A percentile compares a stretch with the other conserved stretches of the same genome.
These are phyloP conservation scores for Mucor lusitanicus DNA, from an alignment of 371 early-diverging fungal genomes.

Conservation along the genomic window DNA sequence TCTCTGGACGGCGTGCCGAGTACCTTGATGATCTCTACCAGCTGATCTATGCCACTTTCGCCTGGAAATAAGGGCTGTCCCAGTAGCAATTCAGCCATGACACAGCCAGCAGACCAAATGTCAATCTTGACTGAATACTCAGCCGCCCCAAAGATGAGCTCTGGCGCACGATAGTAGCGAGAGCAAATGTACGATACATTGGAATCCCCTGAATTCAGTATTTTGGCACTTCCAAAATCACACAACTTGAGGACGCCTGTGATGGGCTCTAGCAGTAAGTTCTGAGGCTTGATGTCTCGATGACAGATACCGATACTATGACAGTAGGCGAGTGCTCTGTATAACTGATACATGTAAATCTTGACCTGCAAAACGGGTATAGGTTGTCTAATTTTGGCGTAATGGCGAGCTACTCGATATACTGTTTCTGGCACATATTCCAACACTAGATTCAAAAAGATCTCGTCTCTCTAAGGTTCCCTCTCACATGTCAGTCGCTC, in stretches of 20 bases:
- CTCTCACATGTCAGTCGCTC: neutral
- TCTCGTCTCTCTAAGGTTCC: constrained; percentile 60
- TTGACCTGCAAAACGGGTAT: constrained; percentile 92
- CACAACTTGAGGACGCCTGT: constrained; percentile 93
- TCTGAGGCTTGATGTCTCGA: constrained; percentile 99
- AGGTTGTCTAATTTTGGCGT: constrained; percentile 80
- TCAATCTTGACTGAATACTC: constrained; percentile 90
- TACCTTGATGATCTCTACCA: constrained; percentile 98
- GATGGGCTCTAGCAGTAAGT: constrained; percentile 89
- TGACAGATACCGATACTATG: constrained; percentile 91
- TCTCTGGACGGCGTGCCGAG: constrained; percentile 95
- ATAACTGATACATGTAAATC: constrained; percentile 96
- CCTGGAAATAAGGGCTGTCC: constrained; percentile 96
- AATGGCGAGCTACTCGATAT: constrained; percentile 78
- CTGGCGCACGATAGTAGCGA: constrained; percentile 96
- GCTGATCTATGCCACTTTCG: constrained; percentile 96
- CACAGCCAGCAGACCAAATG: constrained; percentile 97
- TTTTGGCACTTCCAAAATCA: constrained; percentile 98
- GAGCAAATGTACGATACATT: constrained; percentile 97
- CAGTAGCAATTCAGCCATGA: constrained; percentile 94
- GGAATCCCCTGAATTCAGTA: constrained; percentile 84
- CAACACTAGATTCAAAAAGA: constrained; percentile 80
- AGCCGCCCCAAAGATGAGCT: constrained; percentile 92
- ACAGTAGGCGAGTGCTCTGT: constrained; percentile 93
- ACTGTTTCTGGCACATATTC: constrained; percentile 88